Percentiles rank a stretch among this genome's conserved stretches.
These are phyloP conservation scores for Acrodontium crateriforme DNA, from an alignment of 2,329 filamentous ascomycete genomes.

Conservation along the genomic window DNA sequence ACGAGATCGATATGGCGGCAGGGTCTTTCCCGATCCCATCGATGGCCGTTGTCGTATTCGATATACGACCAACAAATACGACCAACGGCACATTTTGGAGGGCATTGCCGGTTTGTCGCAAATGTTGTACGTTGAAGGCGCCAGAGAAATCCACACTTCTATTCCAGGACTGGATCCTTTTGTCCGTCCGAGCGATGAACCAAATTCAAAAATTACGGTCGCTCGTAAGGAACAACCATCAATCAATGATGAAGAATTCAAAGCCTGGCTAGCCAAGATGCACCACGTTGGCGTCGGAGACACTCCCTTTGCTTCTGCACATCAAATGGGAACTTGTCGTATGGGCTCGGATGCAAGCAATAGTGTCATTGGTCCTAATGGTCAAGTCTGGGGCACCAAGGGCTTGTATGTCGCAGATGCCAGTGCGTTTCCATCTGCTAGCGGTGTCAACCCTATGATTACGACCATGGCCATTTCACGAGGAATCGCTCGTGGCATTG, in stretches of 20 bases:
- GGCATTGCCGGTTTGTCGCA: conserved; percentile 60
- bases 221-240: conserved; percentile 11
- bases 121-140: conserved; percentile 65
- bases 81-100: conserved; percentile 57
- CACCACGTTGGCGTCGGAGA: conserved; percentile 39
- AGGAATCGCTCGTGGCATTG: conserved; percentile 46
- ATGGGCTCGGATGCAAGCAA: conserved; percentile 43
- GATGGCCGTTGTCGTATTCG: conserved; percentile 50
- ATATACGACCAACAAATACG: conserved; percentile 58
- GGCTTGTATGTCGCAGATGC: conserved; percentile 59
- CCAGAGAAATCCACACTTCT: conserved; percentile 60
- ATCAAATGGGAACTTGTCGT: conserved; percentile 67
- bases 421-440: conserved; percentile 62
- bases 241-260: conserved; percentile 46
- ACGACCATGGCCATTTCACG: conserved; percentile 60
- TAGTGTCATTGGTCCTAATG: conserved; percentile 31
- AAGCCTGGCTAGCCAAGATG: conserved; percentile 42
- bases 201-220: conserved; percentile 7
- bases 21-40: conserved; percentile 56
- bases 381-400: conserved; percentile 48
- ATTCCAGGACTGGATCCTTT: conserved; percentile 54
- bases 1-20: conserved; percentile 63
- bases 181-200: conserved; percentile 24
- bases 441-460: conserved; percentile 72
- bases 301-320: conserved; percentile 51